Evolutionary conservation across 306 rosid genomes (phyloP), one percentile per base, ranked within the genome.

Genomic region (Acacia melanoxylon): DNA sequence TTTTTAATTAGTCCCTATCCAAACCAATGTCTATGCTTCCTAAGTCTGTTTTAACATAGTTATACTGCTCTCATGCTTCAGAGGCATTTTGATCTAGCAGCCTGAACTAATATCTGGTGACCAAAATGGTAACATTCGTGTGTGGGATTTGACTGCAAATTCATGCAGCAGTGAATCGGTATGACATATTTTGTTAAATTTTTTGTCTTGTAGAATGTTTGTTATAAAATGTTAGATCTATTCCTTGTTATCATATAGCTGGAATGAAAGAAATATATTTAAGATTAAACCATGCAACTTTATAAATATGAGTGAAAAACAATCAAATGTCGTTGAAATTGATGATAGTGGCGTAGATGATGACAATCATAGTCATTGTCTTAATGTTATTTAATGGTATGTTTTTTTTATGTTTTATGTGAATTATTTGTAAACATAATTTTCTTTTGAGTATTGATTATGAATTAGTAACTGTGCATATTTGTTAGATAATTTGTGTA

Each of bases 121-220:
- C 89, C 98, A 96, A 86, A 96, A 96, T 86, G 98, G 99, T 76
- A 96, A 96, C 62, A 96, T 96, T 67, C 97, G 98, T 76, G 99
- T 96, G 74, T 96, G 99, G 99, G 99, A 96, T 85, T 91, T 96
- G 91, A 96, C 99, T 20, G 99, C 98, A 74, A 96, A 96, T 82
- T 93, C 98, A 62, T 96, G 99, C 89, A 93, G 99, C 85, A 93
- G 99, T 65, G 99, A 96, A 90, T 76, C 93, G 98, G 99, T 96
- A 93, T 45, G 42, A 37, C 17, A 41, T 82, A 35, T 66, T 58
- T 71, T 61, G 10, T 61, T 46, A 62, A 29, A 58, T 42, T 42
- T 76, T 44, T 45, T 27, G 37, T 84, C 24, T 72, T 37, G 81
- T 78, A 45, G 76, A 59, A 65, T 82, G 46, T 69, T 65, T 41